These are phyloP conservation scores for Coffea canephora DNA, from an alignment of 257 asterid species.

Conservation along the genomic window DNA sequence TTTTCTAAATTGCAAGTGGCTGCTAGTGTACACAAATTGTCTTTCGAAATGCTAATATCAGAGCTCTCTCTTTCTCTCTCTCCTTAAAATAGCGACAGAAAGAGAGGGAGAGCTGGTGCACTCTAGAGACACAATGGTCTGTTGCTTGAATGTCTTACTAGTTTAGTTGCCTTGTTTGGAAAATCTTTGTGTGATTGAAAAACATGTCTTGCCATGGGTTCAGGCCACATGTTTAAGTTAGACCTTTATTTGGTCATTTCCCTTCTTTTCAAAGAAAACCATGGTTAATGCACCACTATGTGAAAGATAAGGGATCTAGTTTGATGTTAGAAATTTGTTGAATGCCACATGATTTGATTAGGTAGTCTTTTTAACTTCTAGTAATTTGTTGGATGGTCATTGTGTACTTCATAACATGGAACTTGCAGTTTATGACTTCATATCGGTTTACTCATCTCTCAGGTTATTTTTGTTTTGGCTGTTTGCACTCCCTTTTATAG, in stretches of 20 bases:
- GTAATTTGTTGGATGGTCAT: background rate
- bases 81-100: background rate
- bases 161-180: background rate
- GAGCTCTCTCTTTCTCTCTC: too few relatives aligned
- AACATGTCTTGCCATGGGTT: background rate
- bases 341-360: background rate
- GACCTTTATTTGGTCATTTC: background rate
- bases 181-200: background rate
- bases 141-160: background rate
- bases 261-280: background rate
- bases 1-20: background rate
- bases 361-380: background rate
- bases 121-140: background rate
- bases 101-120: background rate
- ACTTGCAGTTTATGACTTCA: background rate
- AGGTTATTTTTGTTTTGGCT: background rate
- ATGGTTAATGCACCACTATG: background rate
- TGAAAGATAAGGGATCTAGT: background rate
- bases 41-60: background rate
- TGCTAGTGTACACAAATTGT: background rate
- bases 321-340: background rate
- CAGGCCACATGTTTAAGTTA: background rate
- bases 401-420: background rate
- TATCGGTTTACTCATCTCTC: background rate
- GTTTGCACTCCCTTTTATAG: background rate